Base-by-base conservation (phyloP, 2,329 filamentous ascomycete species). In the Fusarium cyanostomum region DNA sequence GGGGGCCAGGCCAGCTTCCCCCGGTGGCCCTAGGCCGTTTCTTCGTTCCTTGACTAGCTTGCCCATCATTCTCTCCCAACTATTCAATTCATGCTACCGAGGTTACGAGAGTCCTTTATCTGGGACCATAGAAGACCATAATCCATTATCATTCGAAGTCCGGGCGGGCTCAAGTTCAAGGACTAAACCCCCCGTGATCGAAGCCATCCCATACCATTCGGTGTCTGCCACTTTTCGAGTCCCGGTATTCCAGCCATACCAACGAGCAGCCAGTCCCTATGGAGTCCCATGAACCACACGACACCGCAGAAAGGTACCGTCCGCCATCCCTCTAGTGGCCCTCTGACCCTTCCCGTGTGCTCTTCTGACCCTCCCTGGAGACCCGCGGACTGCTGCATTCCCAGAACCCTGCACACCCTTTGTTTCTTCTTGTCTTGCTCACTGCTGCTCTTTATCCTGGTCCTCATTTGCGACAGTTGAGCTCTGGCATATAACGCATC, bases 321-420 rank as follows among this genome's bases (percentile, higher is more conserved):
- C 51, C 56, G 51, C 44, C 44, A 51, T 52, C 51, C 45, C 44
- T 49, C 39, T 43, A 16, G 52, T 49, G 44, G 58, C 57, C 60
- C 49, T 68, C 66, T 62, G 64, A 57, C 65, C 63, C 30, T 43
- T 56, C 52, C 41, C 43, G 59, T 52, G 60, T 59, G 53, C 38
- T 64, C 64, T 67, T 59, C 49, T 67, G 64, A 69, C 67, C 67
- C 58, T 63, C 58, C 50, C 50, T 52, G 27, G 44, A 24, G 43
- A 48, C 42, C 39, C 39, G 46, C 30, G 38, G 38, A 48, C 21
- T 54, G 55, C 48, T 62, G 48, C 55, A 62, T 67, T 54, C 37
- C 38, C 38, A 48, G 41, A 52, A 59, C 50, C 58, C 52, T 66
- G 62, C 53, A 56, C 62, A 63, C 49, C 57, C 49, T 52, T 35